Base-by-base conservation (phyloP, 176 grass and related monocot species). In the Aegilops umbellulata region DNA sequence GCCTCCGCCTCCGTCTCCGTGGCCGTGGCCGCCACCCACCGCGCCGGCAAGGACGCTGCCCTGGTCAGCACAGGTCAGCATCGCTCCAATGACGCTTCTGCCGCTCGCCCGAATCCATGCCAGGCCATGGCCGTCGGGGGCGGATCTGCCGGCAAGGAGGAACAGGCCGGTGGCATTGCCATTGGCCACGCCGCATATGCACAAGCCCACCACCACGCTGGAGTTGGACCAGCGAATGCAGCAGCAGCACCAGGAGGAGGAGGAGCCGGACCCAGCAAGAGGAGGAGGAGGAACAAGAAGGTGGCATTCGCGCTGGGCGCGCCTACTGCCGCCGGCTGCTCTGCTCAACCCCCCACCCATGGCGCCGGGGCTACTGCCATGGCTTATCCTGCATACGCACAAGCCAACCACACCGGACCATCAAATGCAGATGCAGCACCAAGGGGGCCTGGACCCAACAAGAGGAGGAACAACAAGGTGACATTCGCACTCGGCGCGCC, bases 81-180 rank as follows among this genome's bases (percentile, higher is more conserved):
- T 58, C 74, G 12, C 49, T 77, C 49, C 13, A 44, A 13, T 0
- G 42, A 44, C 0, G 42, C 76, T 34, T 19, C 76, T 24, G 35
- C 77, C 2, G 22, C n/a, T 67, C n/a, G 29, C 42, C 41, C 20
- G 64, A 39, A 51, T 27, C 12, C 65, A 64, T 58, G 41, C 26
- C 24, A 10, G 23, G 80, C 67, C 64, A 60, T 63, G 60, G 41
- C 13, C 14, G 34, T n/a, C 6, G 41, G 6, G 6, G 49, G 24
- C 65, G 47, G 63, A 69, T 78, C 87, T 34, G 23, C 62, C 32
- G 26, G 47, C 65, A 83, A 78, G 60, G 8, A 78, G 60, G 8
- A 61, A 69, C 39, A 69, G 26, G 6, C 14, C 41, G 22, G 20
- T 64, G 30, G 22, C 16, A 26, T 35, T 64, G n/a, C 69, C 26